A percentile compares a stretch with the other conserved stretches of the same genome.
These are phyloP conservation scores for Dipteronia dyeriana DNA, from an alignment of 345 rosid genomes.

Conservation along the genomic window DNA sequence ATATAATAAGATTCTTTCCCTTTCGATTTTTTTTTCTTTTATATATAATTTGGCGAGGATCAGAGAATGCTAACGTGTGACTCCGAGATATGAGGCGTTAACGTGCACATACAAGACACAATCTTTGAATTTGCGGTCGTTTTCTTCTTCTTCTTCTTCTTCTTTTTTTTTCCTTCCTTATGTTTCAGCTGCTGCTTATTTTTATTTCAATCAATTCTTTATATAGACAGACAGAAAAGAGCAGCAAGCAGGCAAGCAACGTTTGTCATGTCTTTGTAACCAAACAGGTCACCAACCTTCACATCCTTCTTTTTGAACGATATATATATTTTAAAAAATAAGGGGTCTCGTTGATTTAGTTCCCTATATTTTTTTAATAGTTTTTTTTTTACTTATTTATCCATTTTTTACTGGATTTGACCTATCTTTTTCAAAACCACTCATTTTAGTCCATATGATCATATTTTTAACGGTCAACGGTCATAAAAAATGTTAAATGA, in stretches of 20 bases:
- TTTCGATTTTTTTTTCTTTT: not conserved
- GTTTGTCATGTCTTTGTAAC: constrained; percentile 18
- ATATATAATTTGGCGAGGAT: not conserved
- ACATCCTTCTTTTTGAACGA: not conserved
- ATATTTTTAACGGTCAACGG: too few relatives aligned
- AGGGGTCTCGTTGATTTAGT: too few relatives aligned
- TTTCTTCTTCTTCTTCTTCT: constrained; percentile 12
- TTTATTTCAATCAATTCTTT: not conserved
- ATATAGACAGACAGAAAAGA: not conserved
- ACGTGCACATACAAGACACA: constrained; percentile 38
- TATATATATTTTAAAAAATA: too few relatives aligned
- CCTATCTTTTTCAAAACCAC: too few relatives aligned
- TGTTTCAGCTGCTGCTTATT: not conserved
- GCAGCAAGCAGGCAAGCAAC: not conserved
- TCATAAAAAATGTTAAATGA: too few relatives aligned
- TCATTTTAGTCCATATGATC: too few relatives aligned
- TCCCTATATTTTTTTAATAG: too few relatives aligned
- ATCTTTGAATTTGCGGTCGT: constrained; percentile 32
- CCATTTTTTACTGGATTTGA: too few relatives aligned
- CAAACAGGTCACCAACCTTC: constrained; percentile 23
- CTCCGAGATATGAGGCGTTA: constrained; percentile 24
- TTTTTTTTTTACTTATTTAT: too few relatives aligned
- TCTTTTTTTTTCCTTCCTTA: not conserved
- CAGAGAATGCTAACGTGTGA: constrained; percentile 12
- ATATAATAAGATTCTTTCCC: not conserved